Evolutionary conservation across 345 rosid species (phyloP), one percentile per base, ranked within the genome.

Genomic region (Eucalyptus tenuipes): DNA sequence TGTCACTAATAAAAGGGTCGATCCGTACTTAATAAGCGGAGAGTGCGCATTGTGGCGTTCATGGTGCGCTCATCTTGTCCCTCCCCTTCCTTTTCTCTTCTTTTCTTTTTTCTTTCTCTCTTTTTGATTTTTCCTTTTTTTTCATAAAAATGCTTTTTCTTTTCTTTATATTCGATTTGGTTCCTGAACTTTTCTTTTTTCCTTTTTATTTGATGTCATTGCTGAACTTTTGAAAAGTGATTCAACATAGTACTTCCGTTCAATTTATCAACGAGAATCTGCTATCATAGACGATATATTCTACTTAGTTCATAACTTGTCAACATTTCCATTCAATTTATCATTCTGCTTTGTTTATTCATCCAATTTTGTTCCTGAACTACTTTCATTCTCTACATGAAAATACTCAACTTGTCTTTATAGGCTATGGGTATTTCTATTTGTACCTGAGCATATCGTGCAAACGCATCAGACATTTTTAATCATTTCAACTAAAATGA

Each of bases 181-280:
- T 52, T 52, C 57, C 4, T 20, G 2, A 52, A 52, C 25, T 52
- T 8, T 52, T 52, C 57, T 20, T 52, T 52, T 52, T 52, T 20
- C 57, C 10, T 52, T 52, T 52, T 52, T 52, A 52, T 52, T 52
- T 8, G 57, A 52, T 52, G 25, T 8, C 1, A 4, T 18, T 52
- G 25, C 2, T 18, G 5, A 52, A 52, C 25, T 52, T 20, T 52
- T 52, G 10, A 52, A 52, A 52, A 52, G 0, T 52, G 4, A 52
- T 52, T 52, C 25, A 20, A 3, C 2, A 52, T 1, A 0, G 1
- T 52, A 52, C 25, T 52, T 52, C 10, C 1, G 0, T 52, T 52
- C 57, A 52, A 20, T 7, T 52, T 0, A 52, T 52, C 10, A 0
- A 0, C 0, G 0, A 18, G 55, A 52, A 52, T 52, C 0, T 24